Evolutionary conservation across 208 protist genomes (phyloP).

Genomic region (Trypanosoma theileri): DNA sequence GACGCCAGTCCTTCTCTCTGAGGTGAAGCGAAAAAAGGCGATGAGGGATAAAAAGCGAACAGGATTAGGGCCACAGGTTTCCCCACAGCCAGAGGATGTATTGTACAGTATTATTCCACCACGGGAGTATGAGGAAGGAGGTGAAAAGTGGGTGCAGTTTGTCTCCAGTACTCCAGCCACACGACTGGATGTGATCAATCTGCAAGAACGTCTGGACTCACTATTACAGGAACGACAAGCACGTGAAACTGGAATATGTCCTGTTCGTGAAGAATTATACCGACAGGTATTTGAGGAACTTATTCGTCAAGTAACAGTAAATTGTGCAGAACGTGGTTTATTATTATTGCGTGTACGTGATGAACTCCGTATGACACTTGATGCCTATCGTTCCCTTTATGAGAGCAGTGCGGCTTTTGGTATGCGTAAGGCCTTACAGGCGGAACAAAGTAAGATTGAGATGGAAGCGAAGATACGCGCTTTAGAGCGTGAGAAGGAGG

Average conservation of each 20-base stretch:
- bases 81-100: conserved; percentile 87
- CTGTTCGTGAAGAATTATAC: conserved; percentile 98
- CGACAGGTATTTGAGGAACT: conserved; percentile 96
- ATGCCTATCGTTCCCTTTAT: conserved; percentile 84
- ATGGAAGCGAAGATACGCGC: conserved; percentile 92
- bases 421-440: conserved; percentile 98
- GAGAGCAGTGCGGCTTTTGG: conserved; percentile 92
- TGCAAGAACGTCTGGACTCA: conserved; percentile 95
- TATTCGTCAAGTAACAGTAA: conserved; percentile 98
- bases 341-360: conserved; percentile 97
- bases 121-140: conserved; percentile 84
- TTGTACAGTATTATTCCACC: conserved; percentile 91
- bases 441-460: conserved; percentile 96
- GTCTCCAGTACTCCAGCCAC: conserved; percentile 88
- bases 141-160: conserved; percentile 88
- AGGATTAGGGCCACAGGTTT: conserved; percentile 18
- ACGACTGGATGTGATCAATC: conserved; percentile 86
- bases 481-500: conserved; percentile 93
- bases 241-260: conserved; percentile 97
- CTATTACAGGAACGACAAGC: conserved; percentile 94
- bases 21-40: conserved; percentile 66
- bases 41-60: conserved; percentile 44
- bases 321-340: conserved; percentile 97
- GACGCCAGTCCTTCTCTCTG: conserved; percentile 81
- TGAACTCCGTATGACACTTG: conserved; percentile 93